These are phyloP conservation scores for Coemansia sp. DNA, from an alignment of 192 early-diverging fungal genomes.

Conservation along the genomic window DNA sequence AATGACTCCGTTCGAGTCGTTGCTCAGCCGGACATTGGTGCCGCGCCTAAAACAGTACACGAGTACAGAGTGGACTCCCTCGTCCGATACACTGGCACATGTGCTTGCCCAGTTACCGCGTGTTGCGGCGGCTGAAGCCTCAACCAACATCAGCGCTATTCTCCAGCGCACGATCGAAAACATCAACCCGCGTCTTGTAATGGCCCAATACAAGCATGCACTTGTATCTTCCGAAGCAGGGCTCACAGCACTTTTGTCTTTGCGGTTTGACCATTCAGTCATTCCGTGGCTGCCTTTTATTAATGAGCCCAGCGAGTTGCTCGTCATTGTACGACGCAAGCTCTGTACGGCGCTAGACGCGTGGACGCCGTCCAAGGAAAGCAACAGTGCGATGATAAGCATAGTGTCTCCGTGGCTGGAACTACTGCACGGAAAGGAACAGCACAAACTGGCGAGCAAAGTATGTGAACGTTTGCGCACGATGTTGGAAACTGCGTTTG, in stretches of 20 bases:
- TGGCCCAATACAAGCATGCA: conserved; percentile 9
- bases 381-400: conserved; percentile 20
- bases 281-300: conserved; percentile 52
- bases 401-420: conserved; percentile 38
- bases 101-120: conserved; percentile 25
- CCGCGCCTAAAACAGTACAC: conserved; percentile 40
- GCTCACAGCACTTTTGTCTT: not conserved
- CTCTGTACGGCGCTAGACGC: conserved; percentile 36
- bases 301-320: conserved; percentile 22
- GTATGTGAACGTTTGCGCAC: conserved; percentile 17
- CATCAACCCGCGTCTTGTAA: conserved; percentile 21
- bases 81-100: conserved; percentile 19
- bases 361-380: conserved; percentile 33
- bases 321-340: conserved; percentile 38
- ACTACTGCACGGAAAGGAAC: conserved; percentile 31
- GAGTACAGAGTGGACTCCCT: conserved; percentile 39
- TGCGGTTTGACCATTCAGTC: conserved; percentile 32
- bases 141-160: conserved; percentile 14
- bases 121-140: conserved; percentile 5
- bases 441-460: conserved; percentile 19
- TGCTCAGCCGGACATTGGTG: conserved; percentile 24
- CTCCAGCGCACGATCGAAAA: conserved; percentile 25
- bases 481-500: conserved; percentile 31
- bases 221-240: not conserved
- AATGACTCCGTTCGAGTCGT: conserved; percentile 42